These are phyloP conservation scores for Candida maris DNA, from an alignment of 805 yeast species.

Conservation along the genomic window DNA sequence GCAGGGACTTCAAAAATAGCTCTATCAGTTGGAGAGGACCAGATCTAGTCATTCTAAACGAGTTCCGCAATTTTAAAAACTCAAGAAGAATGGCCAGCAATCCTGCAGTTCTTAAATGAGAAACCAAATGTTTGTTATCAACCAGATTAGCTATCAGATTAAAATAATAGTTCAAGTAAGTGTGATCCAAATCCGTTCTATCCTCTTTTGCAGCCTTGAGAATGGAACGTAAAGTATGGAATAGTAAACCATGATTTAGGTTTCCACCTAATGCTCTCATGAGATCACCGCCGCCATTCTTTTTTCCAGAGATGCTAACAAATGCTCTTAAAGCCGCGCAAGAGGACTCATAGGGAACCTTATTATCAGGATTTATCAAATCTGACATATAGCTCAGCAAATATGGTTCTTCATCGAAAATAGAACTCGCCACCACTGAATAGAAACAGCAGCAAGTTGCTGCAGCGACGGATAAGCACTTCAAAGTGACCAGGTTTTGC, in stretches of 20 bases:
- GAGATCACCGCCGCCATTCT: conserved; percentile 71
- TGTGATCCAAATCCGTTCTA: conserved; percentile 22
- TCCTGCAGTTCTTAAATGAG: conserved; percentile 71
- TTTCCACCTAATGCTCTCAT: conserved; percentile 79
- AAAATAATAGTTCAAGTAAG: conserved; percentile 42
- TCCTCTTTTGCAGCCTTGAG: conserved; percentile 43
- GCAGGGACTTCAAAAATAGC: conserved; percentile 37
- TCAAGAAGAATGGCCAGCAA: conserved; percentile 61
- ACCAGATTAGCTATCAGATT: conserved; percentile 60
- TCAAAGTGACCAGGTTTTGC: conserved; percentile 54
- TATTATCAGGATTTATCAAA: conserved; percentile 62
- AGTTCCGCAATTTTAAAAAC: conserved; percentile 51
- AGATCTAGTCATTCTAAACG: conserved; percentile 53
- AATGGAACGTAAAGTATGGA: conserved; percentile 67
- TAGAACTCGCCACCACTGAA: conserved; percentile 55
- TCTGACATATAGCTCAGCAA: conserved; percentile 67
- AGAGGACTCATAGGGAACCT: conserved; percentile 50
- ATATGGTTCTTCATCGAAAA: conserved; percentile 72
- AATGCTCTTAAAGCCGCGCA: conserved; percentile 62
- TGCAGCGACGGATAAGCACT: conserved; percentile 65
- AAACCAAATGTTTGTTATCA: conserved; percentile 50
- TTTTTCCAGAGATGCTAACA: conserved; percentile 63
- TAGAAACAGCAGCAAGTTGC: conserved; percentile 54
- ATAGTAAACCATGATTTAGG: conserved; percentile 78
- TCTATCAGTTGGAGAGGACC: conserved; percentile 62